Evolutionary conservation across 768 basidiomycete species (phyloP).

Genomic region (Lactarius indigo): DNA sequence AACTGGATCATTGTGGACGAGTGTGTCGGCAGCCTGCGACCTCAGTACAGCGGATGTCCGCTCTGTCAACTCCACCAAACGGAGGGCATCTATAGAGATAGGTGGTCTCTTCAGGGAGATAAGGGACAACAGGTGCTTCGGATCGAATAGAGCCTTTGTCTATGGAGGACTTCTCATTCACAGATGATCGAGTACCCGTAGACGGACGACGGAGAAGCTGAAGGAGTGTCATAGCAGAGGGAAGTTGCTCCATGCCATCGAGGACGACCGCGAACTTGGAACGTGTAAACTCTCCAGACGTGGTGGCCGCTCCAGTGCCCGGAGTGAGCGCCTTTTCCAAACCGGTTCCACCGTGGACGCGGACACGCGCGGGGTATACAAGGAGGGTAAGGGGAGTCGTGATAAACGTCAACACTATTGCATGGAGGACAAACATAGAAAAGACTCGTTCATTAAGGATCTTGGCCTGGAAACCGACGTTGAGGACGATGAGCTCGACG

Average conservation of each 20-base stretch:
- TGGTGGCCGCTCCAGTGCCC: constrained; percentile 4
- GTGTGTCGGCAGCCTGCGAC: constrained; percentile 67
- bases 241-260: constrained; percentile 76
- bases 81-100: constrained; percentile 70
- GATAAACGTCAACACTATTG: constrained; percentile 73
- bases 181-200: not conserved
- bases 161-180: constrained; percentile 5
- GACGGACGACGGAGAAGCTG: constrained; percentile 57
- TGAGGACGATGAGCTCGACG: constrained; percentile 89
- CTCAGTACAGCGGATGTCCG: constrained; percentile 86
- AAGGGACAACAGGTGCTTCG: not conserved
- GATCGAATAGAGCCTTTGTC: not conserved
- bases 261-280: constrained; percentile 69
- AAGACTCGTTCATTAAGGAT: constrained; percentile 67
- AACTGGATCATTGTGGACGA: constrained; percentile 69
- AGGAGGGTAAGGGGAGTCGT: constrained; percentile 79
- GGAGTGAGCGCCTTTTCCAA: constrained; percentile 18
- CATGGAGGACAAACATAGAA: constrained; percentile 86
- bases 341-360: constrained; percentile 35
- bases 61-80: constrained; percentile 84
- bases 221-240: constrained; percentile 76
- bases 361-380: constrained; percentile 69
- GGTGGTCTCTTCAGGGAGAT: constrained; percentile 28
- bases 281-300: constrained; percentile 41
- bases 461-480: constrained; percentile 71